These are phyloP conservation scores for Daldinia bambusicola DNA, from an alignment of 495 filamentous ascomycete species.

Conservation along the genomic window DNA sequence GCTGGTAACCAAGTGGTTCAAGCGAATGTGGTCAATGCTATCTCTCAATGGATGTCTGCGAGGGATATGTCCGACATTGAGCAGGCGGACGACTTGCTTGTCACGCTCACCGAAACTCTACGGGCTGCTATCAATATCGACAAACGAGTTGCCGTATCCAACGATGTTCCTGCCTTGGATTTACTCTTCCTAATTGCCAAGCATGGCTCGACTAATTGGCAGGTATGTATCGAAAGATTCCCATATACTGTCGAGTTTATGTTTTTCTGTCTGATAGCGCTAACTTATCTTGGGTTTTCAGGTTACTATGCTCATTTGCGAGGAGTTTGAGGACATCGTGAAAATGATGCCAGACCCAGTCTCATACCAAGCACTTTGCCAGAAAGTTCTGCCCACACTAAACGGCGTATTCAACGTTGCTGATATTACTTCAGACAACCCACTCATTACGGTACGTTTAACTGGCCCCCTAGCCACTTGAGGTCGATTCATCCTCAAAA, in stretches of 20 bases:
- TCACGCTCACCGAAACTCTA: constrained; percentile 88
- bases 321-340: constrained; percentile 89
- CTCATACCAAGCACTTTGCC: constrained; percentile 80
- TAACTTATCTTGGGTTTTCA: constrained; percentile 30
- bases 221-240: constrained; percentile 66
- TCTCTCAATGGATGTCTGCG: constrained; percentile 78
- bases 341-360: constrained; percentile 70
- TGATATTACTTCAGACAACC: constrained; percentile 81
- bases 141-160: constrained; percentile 72
- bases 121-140: constrained; percentile 84
- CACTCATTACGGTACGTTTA: constrained; percentile 72
- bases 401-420: constrained; percentile 91
- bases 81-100: constrained; percentile 89
- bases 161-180: constrained; percentile 74
- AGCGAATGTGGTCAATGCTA: constrained; percentile 73
- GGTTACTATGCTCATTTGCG: constrained; percentile 70
- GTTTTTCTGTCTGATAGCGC: background rate
- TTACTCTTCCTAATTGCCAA: constrained; percentile 89
- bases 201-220: constrained; percentile 87
- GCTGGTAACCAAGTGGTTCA: constrained; percentile 69
- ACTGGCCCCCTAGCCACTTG: background rate
- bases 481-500: background rate
- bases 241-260: too few species aligned
- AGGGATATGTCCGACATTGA: constrained; percentile 84
- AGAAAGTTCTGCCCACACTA: constrained; percentile 86